Evolutionary conservation across 305 asterid species (phyloP).

Genomic region (Solanum hybrid): DNA sequence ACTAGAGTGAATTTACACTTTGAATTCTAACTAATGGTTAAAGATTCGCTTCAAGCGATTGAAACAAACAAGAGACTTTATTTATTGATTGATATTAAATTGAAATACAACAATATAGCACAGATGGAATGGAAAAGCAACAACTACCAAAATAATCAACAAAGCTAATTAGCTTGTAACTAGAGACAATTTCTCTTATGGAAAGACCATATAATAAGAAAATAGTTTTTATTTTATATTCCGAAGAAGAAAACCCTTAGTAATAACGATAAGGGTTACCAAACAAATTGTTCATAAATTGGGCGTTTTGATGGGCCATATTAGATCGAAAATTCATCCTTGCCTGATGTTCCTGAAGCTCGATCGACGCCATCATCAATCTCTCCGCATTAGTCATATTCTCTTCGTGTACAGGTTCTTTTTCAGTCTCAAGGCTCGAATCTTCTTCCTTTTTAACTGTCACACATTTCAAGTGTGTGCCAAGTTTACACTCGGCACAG

Average conservation of each 20-base stretch:
- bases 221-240: neutral
- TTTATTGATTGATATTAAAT: neutral
- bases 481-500: slow-evolving; percentile 6
- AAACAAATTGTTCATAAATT: neutral
- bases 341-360: neutral
- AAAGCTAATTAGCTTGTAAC: neutral
- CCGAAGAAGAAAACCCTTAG: neutral
- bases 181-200: neutral
- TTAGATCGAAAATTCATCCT: neutral
- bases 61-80: neutral
- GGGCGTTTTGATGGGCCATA: neutral
- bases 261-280: neutral
- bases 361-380: neutral
- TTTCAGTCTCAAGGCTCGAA: neutral
- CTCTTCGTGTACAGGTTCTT: neutral
- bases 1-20: too few relatives aligned
- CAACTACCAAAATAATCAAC: neutral
- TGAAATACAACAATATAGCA: neutral
- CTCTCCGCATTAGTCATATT: neutral
- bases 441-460: neutral
- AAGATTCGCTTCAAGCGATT: neutral
- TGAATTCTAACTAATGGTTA: too few relatives aligned
- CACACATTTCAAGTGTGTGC: neutral
- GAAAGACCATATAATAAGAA: neutral
- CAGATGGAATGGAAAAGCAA: neutral